Percentiles rank a stretch among this genome's conserved stretches.
Conservation (phyloP, 805 yeast species). For the Schwanniomyces occidentalis region DNA sequence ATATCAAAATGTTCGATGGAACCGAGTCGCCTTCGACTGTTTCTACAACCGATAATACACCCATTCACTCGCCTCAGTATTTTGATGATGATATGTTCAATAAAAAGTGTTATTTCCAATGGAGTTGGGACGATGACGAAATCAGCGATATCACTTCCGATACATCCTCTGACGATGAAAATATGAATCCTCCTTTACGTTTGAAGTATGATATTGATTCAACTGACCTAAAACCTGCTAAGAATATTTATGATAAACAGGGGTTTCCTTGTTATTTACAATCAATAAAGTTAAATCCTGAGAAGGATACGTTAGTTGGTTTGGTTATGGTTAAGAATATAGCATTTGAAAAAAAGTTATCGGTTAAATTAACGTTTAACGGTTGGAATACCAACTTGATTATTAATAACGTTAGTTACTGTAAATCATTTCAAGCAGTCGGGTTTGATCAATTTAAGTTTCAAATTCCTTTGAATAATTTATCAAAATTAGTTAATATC, state of each 20-base stretch:
- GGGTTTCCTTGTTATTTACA: constrained; percentile 31
- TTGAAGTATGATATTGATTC: constrained; percentile 13
- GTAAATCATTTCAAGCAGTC: constrained; percentile 21
- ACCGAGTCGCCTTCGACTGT: constrained; percentile 62
- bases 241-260: constrained; percentile 8
- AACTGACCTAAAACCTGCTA: constrained; percentile 10
- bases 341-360: constrained; percentile 35
- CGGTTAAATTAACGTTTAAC: constrained; percentile 50
- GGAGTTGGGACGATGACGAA: constrained; percentile 19
- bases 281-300: constrained; percentile 34
- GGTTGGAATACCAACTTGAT: constrained; percentile 42
- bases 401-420: constrained; percentile 20
- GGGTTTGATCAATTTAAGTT: constrained; percentile 52
- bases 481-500: constrained; percentile 31
- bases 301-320: constrained; percentile 15
- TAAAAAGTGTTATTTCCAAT: constrained; percentile 26
- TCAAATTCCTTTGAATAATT: constrained; percentile 42
- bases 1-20: constrained; percentile 64
- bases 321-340: constrained; percentile 33
- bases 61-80: constrained; percentile 35
- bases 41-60: constrained; percentile 54
- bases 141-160: constrained; percentile 20
- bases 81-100: constrained; percentile 10
- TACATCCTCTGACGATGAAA: constrained; percentile 22
- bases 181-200: neutral